phyloP scores from a whole-genome alignment of 2,329 filamentous ascomycete species.

The Colletotrichum agaves region DNA sequence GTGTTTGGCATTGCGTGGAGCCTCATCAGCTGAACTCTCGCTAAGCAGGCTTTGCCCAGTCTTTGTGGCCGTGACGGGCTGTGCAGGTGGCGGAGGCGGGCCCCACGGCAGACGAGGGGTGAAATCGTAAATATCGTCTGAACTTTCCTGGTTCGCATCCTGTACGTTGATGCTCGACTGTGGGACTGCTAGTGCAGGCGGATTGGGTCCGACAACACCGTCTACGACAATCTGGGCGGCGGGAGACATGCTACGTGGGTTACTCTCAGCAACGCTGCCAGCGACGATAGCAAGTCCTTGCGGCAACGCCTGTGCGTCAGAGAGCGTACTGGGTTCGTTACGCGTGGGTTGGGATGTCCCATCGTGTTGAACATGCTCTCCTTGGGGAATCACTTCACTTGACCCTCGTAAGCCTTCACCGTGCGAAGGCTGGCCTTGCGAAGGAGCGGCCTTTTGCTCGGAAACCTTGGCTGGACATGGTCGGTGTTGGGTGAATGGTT shows the following conservation, averaged over 20 bases:
- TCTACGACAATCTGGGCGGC: neutral
- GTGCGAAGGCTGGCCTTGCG: slow-evolving; percentile 2
- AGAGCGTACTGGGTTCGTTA: neutral
- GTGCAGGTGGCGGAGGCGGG: slow-evolving; percentile 1
- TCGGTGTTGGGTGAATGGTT: neutral
- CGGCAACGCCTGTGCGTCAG: neutral
- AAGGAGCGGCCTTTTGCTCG: neutral
- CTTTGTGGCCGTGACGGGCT: slow-evolving; percentile 29
- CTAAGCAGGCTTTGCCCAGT: slow-evolving; percentile 36
- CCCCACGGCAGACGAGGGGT: slow-evolving; percentile 43
- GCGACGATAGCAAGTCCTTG: neutral
- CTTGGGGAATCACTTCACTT: too few relatives aligned
- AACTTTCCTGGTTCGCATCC: slow-evolving; percentile 39
- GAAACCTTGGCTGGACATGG: neutral
- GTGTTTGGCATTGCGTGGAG: slow-evolving; percentile 23
- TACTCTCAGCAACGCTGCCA: neutral
- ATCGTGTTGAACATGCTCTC: neutral
- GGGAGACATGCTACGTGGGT: neutral
- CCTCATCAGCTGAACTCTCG: slow-evolving; percentile 32
- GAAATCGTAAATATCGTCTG: slow-evolving; percentile 48
- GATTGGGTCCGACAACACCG: slow-evolving; percentile 10
- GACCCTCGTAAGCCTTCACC: neutral
- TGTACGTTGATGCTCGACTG: slow-evolving; percentile 38
- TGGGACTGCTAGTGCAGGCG: neutral
- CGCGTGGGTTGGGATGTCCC: neutral